A percentile compares a stretch with the other conserved stretches of the same genome.
phyloP scores from a whole-genome alignment of 2,329 filamentous ascomycete genomes.

The Escovopsis sp. region DNA sequence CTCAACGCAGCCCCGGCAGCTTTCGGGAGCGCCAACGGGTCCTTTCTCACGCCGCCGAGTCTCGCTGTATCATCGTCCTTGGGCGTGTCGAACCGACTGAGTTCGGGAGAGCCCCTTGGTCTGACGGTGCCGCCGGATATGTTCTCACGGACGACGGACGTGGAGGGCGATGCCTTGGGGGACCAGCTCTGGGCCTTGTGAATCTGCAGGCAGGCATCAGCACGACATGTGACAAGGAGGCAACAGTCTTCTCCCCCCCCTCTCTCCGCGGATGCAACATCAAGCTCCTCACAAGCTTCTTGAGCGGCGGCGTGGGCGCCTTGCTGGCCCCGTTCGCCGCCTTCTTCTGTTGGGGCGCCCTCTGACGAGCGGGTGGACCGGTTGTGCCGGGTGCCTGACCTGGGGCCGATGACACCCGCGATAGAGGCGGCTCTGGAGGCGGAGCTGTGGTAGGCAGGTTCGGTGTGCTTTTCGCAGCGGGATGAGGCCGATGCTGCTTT shows the following conservation, averaged over 20 bases:
- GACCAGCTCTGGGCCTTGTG: constrained; percentile 42
- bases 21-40: neutral
- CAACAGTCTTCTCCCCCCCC: neutral
- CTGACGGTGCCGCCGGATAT: constrained; percentile 42
- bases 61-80: constrained; percentile 20
- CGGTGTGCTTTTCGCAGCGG: constrained; percentile 10
- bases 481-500: constrained; percentile 19
- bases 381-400: constrained; percentile 1
- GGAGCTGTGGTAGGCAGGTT: constrained; percentile 8
- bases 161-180: constrained; percentile 43
- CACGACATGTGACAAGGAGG: neutral
- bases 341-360: neutral
- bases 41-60: constrained; percentile 13
- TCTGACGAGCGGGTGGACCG: too few species aligned
- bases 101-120: constrained; percentile 30
- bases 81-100: constrained; percentile 34
- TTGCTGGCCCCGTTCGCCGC: constrained; percentile 3
- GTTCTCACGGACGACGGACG: constrained; percentile 44
- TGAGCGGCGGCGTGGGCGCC: constrained; percentile 1
- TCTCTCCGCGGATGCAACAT: too few species aligned
- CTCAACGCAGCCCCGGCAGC: neutral
- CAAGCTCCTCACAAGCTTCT: constrained; percentile 2
- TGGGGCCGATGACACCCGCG: constrained; percentile 6
- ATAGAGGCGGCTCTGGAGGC: constrained; percentile 8
- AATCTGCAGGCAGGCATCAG: constrained; percentile 20